These are phyloP conservation scores for Schizonepeta tenuifolia DNA, from an alignment of 257 asterid species.

Conservation along the genomic window DNA sequence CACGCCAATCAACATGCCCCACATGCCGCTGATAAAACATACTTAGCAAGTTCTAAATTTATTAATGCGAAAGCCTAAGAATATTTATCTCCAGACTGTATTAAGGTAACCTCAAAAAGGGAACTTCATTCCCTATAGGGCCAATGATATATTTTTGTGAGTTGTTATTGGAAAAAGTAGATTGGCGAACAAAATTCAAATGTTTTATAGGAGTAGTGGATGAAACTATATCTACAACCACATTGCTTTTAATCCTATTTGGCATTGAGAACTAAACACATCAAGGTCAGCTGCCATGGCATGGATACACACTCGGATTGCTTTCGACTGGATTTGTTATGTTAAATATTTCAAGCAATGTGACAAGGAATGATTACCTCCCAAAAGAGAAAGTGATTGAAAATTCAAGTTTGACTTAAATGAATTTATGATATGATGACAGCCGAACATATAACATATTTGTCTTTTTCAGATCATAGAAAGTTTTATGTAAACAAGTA, in stretches of 20 bases:
- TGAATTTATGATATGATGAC: not conserved
- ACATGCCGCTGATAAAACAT: not conserved
- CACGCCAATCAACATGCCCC: slow-evolving; percentile 1
- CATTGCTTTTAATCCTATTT: not conserved
- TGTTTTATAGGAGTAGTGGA: not conserved
- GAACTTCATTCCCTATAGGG: not conserved
- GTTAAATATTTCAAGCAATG: not conserved
- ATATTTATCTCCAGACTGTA: not conserved
- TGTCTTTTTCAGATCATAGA: not conserved
- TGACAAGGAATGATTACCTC: not conserved
- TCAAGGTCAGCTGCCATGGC: not conserved
- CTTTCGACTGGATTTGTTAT: not conserved
- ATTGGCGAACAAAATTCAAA: not conserved
- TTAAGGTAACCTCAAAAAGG: not conserved
- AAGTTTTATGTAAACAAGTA: not conserved
- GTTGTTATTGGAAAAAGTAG: not conserved
- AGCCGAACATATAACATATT: not conserved
- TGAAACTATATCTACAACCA: not conserved
- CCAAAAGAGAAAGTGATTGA: not conserved
- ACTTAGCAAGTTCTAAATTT: not conserved
- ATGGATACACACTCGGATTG: not conserved
- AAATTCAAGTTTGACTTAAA: not conserved
- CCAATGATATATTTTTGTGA: not conserved
- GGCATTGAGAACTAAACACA: not conserved
- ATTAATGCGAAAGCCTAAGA: not conserved